A percentile compares a stretch with the other conserved stretches of the same genome.
These are phyloP conservation scores for Croton laevigatus DNA, from an alignment of 441 rosid species.

Conservation along the genomic window DNA sequence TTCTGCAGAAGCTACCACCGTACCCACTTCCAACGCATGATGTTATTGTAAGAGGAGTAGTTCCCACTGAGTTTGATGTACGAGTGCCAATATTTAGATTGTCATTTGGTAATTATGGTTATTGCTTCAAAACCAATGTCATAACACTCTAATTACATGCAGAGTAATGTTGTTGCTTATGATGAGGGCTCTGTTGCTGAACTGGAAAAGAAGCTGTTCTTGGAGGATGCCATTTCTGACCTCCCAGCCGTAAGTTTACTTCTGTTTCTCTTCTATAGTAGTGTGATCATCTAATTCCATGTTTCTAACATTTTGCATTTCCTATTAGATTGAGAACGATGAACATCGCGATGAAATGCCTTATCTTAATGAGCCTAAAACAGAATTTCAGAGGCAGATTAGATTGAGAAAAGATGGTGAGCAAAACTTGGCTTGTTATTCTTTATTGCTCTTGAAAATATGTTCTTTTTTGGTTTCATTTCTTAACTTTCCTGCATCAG, in stretches of 20 bases:
- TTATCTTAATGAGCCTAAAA: constrained; percentile 44
- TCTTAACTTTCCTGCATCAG: background rate
- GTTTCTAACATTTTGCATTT: background rate
- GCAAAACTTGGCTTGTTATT: constrained; percentile 4
- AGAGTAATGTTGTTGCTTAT: constrained; percentile 49
- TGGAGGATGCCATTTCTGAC: constrained; percentile 64
- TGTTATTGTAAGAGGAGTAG: constrained; percentile 51
- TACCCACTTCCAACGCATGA: constrained; percentile 84
- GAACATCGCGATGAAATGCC: constrained; percentile 53
- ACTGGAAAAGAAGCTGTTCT: constrained; percentile 43
- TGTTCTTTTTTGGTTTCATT: too few species aligned
- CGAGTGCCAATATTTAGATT: background rate
- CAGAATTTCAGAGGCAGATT: constrained; percentile 59
- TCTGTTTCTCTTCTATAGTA: background rate
- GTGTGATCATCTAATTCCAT: background rate
- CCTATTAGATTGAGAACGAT: constrained; percentile 47
- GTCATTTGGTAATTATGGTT: background rate
- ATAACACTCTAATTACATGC: constrained; percentile 14
- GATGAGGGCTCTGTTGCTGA: constrained; percentile 37
- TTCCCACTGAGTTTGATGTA: constrained; percentile 73
- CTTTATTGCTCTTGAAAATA: background rate
- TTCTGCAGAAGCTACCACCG: constrained; percentile 60
- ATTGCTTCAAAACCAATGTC: background rate
- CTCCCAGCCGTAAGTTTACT: constrained; percentile 50
- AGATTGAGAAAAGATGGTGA: constrained; percentile 52